A percentile compares a stretch with the other conserved stretches of the same genome.
Conservation (phyloP, 805 yeast genomes). For the Monosporozyma solicola region DNA sequence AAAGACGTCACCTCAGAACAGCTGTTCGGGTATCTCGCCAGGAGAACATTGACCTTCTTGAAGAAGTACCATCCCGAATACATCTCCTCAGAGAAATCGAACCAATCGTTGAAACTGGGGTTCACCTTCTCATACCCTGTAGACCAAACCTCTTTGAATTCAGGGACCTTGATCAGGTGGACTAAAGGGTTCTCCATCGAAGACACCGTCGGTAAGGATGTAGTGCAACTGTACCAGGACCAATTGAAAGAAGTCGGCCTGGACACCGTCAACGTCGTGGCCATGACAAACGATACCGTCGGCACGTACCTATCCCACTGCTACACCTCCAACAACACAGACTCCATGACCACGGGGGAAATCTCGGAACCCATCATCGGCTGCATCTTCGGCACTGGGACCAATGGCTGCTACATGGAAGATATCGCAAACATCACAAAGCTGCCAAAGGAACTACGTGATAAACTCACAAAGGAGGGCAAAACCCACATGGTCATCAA, state of each 20-base stretch:
- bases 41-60: slow-evolving; percentile 56
- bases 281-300: slow-evolving; percentile 92
- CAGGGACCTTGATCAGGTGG: slow-evolving; percentile 87
- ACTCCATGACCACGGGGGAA: slow-evolving; percentile 42
- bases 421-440: slow-evolving; percentile 63
- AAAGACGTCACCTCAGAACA: slow-evolving; percentile 43
- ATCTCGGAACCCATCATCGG: slow-evolving; percentile 77
- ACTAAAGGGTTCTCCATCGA: slow-evolving; percentile 86
- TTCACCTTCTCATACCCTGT: slow-evolving; percentile 95
- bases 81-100: slow-evolving; percentile 10
- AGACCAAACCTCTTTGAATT: slow-evolving; percentile 67
- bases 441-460: slow-evolving; percentile 40
- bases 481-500: slow-evolving; percentile 74
- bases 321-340: slow-evolving; percentile 49
- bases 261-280: slow-evolving; percentile 60
- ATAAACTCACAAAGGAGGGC: slow-evolving; percentile 34
- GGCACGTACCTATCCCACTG: slow-evolving; percentile 88
- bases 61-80: slow-evolving; percentile 49
- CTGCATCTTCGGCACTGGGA: slow-evolving; percentile 93
- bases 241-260: slow-evolving; percentile 51
- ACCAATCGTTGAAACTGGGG: slow-evolving; percentile 55
- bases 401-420: slow-evolving; percentile 92
- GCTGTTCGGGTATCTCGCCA: slow-evolving; percentile 68
- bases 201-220: slow-evolving; percentile 80
- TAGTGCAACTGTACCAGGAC: slow-evolving; percentile 61